Base-by-base conservation (phyloP, 2,329 filamentous ascomycete genomes). In the Pseudogymnoascus sp. region DNA sequence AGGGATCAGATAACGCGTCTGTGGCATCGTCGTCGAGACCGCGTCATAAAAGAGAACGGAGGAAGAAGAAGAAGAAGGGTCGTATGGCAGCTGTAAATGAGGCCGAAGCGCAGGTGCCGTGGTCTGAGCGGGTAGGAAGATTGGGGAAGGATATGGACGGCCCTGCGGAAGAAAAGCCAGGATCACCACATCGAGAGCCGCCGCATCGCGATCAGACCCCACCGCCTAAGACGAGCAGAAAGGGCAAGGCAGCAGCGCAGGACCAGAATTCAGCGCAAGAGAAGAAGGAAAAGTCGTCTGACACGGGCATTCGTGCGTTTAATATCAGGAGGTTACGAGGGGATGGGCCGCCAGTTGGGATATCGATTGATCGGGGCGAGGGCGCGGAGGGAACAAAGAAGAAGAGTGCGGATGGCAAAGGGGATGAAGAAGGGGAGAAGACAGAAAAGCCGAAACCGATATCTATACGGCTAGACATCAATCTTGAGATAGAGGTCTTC, bases 401-500 rank as follows among this genome's bases (percentile, higher is more conserved):
- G 9, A 38, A 47, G n/a, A 30, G 22, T 16, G 35, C 43, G 18
- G 22, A 43, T 8, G 30, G 18, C 68, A 67, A 72, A 68, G 67
- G 72, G 74, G 67, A 66, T 67, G 70, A 74, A 67, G 77, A 79
- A 69, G 78, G 78, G 58, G 70, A 74, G 58, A 69, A 76, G 68
- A 65, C 72, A 68, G 68, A 72, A 74, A 65, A 66, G 58, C 75
- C 82, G 63, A 86, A 91, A 67, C 85, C 87, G 22, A 73, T 91
- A 70, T 86, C 86, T 72, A 74, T 92, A 70, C 79, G 84, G 61
- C 74, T 91, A 32, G 88, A 92, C 70, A 76, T 91, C 61, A 91
- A 92, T 73, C 75, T 92, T 60, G 89, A 92, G 69, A 81, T 92
- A 59, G 88, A 92, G 75, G 88, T 92, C 66, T 84, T 90, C 73